A percentile compares a stretch with the other conserved stretches of the same genome.
Conservation (phyloP, 345 rosid genomes). For the Aethionema arabicum region DNA sequence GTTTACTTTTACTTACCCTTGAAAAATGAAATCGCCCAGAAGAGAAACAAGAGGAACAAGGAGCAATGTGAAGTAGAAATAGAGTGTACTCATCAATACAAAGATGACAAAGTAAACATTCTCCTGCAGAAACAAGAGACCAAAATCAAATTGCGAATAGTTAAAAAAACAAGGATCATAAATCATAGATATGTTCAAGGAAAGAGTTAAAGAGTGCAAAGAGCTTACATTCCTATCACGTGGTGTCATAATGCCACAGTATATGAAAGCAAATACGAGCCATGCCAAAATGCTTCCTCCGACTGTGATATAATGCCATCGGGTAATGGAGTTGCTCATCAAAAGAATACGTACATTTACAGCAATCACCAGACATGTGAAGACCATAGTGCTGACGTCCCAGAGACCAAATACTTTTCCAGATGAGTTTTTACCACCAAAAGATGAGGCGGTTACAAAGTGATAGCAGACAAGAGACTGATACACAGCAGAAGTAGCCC, state of each 20-base stretch:
- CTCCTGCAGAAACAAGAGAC: conserved; percentile 50
- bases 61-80: conserved; percentile 73
- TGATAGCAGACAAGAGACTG: conserved; percentile 83
- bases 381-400: conserved; percentile 98
- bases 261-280: conserved; percentile 72
- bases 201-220: neutral
- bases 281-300: conserved; percentile 93
- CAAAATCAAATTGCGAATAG: neutral
- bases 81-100: conserved; percentile 84
- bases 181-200: neutral
- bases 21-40: conserved; percentile 88
- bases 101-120: conserved; percentile 77
- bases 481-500: conserved; percentile 87
- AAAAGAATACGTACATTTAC: conserved; percentile 92
- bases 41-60: conserved; percentile 89
- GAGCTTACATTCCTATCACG: conserved; percentile 45
- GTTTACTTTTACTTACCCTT: conserved; percentile 51
- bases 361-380: conserved; percentile 89
- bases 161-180: neutral
- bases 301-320: conserved; percentile 83
- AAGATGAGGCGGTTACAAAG: conserved; percentile 62
- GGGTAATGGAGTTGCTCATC: conserved; percentile 91
- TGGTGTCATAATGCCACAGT: conserved; percentile 61
- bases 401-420: conserved; percentile 90
- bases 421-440: conserved; percentile 58